Evolutionary conservation across 176 grass and related monocot genomes (phyloP), one percentile per base, ranked within the genome.

Genomic region (Zoysia japonica): DNA sequence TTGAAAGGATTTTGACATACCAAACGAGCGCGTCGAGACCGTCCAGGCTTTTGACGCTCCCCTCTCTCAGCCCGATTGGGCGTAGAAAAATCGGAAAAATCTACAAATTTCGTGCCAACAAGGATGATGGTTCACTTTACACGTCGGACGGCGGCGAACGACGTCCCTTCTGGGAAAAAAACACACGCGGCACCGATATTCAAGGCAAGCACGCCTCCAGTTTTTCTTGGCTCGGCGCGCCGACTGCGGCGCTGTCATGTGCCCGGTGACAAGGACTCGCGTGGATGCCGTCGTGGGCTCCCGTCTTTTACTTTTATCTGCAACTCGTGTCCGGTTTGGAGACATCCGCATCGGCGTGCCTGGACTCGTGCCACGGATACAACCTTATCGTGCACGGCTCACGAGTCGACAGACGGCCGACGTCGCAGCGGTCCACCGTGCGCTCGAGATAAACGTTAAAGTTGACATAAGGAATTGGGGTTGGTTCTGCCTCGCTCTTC

Each of bases 361-460:
- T 9, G 37, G 17, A 78, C 82, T 67, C 2, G 82, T 42, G 71
- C 74, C 66, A 63, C 59, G 1, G 82, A 7, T 2, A 15, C 1
- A 13, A 36, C 12, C 41, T 38, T 1, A 63, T 14, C 46, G 1
- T 0, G 0, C 3, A 9, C 82, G 66, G 65, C 71, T 2, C 38
- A 28, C 0, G 2, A 3, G 1, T 5, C 35, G 28, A 41, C 5
- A 11, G 15, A 62, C 66, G 82, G 82, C 12, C 17, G 37, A 38
- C 6, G 55, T 3, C 6, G 65, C 37, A 2, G 69, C 80, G n/a
- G 65, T 84, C 45, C 73, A 70, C 43, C 28, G 28, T 28, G 28
- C 28, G 28, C 28, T 28, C 28, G 28, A 28, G 28, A 28, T 28
- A 28, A 28, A 28, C 28, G 28, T 28, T 28, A 28, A 28, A 28